Evolutionary conservation across 78 protist species (phyloP).

Genomic region (Acrasis kona): DNA sequence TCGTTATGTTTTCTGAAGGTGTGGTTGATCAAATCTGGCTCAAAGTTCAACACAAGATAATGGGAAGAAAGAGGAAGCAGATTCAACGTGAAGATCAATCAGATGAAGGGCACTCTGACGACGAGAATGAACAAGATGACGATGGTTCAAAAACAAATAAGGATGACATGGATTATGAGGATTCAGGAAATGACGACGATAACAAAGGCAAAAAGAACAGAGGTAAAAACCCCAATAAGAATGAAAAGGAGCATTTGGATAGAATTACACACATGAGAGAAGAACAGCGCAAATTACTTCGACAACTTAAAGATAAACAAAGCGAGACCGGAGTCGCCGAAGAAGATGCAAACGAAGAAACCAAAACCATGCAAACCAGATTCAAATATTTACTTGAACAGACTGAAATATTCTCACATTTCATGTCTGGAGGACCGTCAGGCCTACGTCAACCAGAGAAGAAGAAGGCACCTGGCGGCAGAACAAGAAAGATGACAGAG

Average conservation of each 20-base stretch:
- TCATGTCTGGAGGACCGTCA: neutral
- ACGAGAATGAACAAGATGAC: neutral
- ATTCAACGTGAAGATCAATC: neutral
- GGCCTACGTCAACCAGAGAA: neutral
- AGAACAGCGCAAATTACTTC: too few relatives aligned
- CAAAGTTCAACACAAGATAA: too few relatives aligned
- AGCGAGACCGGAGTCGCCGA: too few relatives aligned
- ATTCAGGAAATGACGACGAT: neutral
- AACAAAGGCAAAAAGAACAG: neutral
- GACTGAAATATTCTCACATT: neutral
- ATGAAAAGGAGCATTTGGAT: neutral
- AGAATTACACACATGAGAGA: too few relatives aligned
- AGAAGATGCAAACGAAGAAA: neutral
- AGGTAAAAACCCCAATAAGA: neutral
- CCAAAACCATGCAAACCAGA: too few relatives aligned
- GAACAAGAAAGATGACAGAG: neutral
- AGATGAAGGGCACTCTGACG: neutral
- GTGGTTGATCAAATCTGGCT: too few relatives aligned
- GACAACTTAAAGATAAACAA: too few relatives aligned
- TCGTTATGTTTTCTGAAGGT: too few relatives aligned
- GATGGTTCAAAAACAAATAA: neutral
- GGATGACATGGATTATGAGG: neutral
- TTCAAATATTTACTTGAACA: neutral
- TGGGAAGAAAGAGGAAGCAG: too few relatives aligned
- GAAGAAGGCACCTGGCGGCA: neutral